Evolutionary conservation across 2,329 filamentous ascomycete species (phyloP).

Genomic region (Trichoderma hamatum): DNA sequence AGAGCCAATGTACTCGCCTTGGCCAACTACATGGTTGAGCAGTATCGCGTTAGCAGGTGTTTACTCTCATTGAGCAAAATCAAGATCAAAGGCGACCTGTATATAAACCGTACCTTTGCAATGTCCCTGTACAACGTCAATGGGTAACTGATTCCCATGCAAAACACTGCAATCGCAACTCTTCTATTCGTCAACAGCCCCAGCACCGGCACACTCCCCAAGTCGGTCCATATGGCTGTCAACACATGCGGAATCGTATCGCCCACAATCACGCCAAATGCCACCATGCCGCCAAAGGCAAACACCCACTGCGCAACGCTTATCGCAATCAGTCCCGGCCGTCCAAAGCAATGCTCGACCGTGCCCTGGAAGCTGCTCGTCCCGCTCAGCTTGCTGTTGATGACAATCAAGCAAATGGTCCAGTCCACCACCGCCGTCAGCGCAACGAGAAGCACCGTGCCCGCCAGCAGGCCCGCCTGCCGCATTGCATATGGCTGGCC

Average conservation of each 20-base stretch:
- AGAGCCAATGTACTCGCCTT: constrained; percentile 94
- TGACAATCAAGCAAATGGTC: constrained; percentile 95
- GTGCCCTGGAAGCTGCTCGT: constrained; percentile 94
- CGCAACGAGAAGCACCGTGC: constrained; percentile 73
- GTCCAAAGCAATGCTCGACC: constrained; percentile 93
- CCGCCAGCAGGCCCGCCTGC: constrained; percentile 84
- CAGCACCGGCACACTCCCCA: constrained; percentile 73
- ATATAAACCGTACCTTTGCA: constrained; percentile 70
- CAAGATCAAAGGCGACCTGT: background rate
- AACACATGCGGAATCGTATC: constrained; percentile 95
- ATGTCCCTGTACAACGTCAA: constrained; percentile 95
- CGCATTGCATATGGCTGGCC: constrained; percentile 94
- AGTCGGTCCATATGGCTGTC: constrained; percentile 75
- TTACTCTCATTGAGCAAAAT: background rate
- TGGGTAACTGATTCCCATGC: constrained; percentile 84
- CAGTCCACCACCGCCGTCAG: constrained; percentile 90
- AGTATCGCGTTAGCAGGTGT: background rate
- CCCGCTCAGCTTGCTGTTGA: constrained; percentile 96
- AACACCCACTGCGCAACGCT: constrained; percentile 93
- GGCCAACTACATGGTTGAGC: constrained; percentile 65
- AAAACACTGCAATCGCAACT: constrained; percentile 85
- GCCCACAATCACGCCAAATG: constrained; percentile 95
- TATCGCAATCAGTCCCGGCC: constrained; percentile 84
- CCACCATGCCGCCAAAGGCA: constrained; percentile 98
- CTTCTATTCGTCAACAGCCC: constrained; percentile 80